Base-by-base conservation (phyloP, 2,329 filamentous ascomycete genomes). In the Botrytis galanthina region DNA sequence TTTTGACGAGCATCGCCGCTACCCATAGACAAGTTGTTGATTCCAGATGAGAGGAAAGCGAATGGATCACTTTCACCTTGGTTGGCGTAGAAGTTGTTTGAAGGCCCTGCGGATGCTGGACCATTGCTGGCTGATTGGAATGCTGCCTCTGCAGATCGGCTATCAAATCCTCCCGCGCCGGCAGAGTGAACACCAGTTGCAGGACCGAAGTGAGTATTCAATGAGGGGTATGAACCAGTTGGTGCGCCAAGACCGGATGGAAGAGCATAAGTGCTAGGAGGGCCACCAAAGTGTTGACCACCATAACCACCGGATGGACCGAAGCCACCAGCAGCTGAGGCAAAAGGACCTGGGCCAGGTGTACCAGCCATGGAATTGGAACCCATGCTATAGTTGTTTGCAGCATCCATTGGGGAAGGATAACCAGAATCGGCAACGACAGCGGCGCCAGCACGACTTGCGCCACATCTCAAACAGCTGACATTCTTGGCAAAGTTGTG, bases 401-500 rank as follows among this genome's bases (percentile, higher is more conserved):
- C 89, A 67, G 92, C 90, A 75, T 97, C 94, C 92, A 98, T 97
- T 32, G 93, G 91, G 18, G 93, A 95, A 22, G 93, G 92, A 84
- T 96, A 97, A 61, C 93, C 93, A 57, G 94, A 95, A 82, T 98
- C 96, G 44, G 95, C 95, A 73, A 98, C 94, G 69, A 99, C 93
- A 26, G 95, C 95, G 74, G 96, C 96, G 76, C 93, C 94, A 75
- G 95, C 95, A 79, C 96, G 93, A 82, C 94, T 97, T 71, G 95
- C 96, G 82, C 96, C 96, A 81, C 96, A 99, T 74, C 96, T 93
- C 76, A 99, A 89, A 83, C 96, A 99, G 84, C 94, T 97, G 73
- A 98, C 95, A 80, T 99, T 99, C 89, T 99, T 99, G 75, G 96
- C 96, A 82, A 99, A 99, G 86, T 99, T 99, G 86, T 99, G 96